Percentiles rank a stretch among this genome's conserved stretches.
phyloP scores from a whole-genome alignment of 2,329 filamentous ascomycete species.

The Ascochyta viciae-villosae region DNA sequence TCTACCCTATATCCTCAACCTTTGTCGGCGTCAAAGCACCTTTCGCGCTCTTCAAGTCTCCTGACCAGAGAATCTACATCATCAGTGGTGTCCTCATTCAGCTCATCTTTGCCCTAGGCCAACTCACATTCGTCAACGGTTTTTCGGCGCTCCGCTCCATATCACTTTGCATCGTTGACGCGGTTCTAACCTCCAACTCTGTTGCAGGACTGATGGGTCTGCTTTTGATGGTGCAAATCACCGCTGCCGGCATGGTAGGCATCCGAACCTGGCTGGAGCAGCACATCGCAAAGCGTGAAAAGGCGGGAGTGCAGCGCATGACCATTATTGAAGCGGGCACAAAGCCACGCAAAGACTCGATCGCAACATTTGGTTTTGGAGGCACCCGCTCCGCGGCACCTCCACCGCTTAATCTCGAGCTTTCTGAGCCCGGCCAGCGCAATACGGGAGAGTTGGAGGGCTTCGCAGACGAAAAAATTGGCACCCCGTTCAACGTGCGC shows the following conservation, averaged over 20 bases:
- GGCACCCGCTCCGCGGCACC: conserved; percentile 21
- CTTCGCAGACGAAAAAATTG: conserved; percentile 28
- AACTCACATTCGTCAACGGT: conserved; percentile 30
- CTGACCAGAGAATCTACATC: conserved; percentile 32
- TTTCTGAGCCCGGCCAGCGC: conserved; percentile 10
- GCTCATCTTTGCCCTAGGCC: conserved; percentile 25
- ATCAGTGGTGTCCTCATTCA: conserved; percentile 30
- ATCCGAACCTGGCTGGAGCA: conserved; percentile 37
- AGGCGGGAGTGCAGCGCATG: neutral
- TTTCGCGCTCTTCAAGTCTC: conserved; percentile 28
- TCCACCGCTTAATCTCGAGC: conserved; percentile 10
- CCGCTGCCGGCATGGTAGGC: conserved; percentile 27
- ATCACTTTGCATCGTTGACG: conserved; percentile 38
- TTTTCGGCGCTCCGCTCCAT: conserved; percentile 32
- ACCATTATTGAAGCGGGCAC: conserved; percentile 5
- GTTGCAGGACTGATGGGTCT: conserved; percentile 25
- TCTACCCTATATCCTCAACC: conserved; percentile 25
- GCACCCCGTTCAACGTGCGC: conserved; percentile 31
- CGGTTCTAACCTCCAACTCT: conserved; percentile 27
- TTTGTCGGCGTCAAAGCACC: conserved; percentile 32
- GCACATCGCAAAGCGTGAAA: conserved; percentile 30
- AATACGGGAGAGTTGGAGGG: conserved; percentile 28
- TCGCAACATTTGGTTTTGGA: conserved; percentile 32
- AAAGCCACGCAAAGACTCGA: conserved; percentile 18
- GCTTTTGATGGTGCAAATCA: conserved; percentile 32